phyloP scores from a whole-genome alignment of 306 rosid genomes.

The Casuarina cunninghamiana region DNA sequence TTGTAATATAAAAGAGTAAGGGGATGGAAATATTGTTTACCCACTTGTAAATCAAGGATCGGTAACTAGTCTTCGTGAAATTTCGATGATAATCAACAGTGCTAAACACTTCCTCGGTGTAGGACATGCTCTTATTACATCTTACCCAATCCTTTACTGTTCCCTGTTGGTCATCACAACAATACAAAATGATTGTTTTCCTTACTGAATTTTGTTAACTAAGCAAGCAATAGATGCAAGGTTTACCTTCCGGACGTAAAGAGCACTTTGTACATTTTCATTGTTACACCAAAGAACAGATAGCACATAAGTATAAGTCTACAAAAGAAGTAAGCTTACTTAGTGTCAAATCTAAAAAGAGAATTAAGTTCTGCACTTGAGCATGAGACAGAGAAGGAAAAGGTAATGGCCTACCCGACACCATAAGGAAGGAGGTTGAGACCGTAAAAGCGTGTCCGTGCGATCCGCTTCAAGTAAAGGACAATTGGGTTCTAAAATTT shows the following conservation, averaged over 20 bases:
- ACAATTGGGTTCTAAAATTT: slow-evolving; percentile 45
- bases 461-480: background rate
- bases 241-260: slow-evolving; percentile 25
- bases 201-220: background rate
- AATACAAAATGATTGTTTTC: background rate
- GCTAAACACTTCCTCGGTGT: background rate
- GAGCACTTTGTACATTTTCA: slow-evolving; percentile 29
- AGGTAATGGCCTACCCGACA: background rate
- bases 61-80: background rate
- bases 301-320: slow-evolving; percentile 20
- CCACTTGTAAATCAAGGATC: slow-evolving; percentile 40
- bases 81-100: slow-evolving; percentile 15
- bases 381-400: background rate
- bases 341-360: background rate
- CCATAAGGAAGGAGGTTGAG: slow-evolving; percentile 1
- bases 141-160: slow-evolving; percentile 15
- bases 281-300: slow-evolving; percentile 30
- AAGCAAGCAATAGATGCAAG: background rate
- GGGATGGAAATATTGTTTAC: background rate
- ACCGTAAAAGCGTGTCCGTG: slow-evolving; percentile 4
- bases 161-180: slow-evolving; percentile 1
- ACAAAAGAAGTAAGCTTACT: background rate
- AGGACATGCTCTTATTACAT: slow-evolving; percentile 14
- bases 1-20: background rate
- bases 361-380: no score